Base-by-base conservation (phyloP, 805 yeast species). In the Wickerhamomyces chaumierensis region DNA sequence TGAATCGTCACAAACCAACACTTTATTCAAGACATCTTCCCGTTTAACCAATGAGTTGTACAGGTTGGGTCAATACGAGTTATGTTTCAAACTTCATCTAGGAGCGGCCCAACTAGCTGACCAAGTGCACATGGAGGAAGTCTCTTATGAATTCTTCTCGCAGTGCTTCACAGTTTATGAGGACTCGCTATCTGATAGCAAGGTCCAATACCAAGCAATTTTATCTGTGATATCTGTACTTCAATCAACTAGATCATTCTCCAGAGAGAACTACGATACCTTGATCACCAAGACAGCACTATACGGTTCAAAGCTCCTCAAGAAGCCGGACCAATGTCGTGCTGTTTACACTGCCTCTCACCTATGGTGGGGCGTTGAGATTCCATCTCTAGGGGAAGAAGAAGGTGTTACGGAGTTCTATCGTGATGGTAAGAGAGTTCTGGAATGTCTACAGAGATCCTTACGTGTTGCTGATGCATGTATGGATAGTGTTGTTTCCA, bases 321-420 rank as follows among this genome's bases (percentile, higher is more conserved):
- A 84, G 57, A 90, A 90, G 57, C 87, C 92, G 28, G 97, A 90
- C 52, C 98, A 92, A 58, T 88, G 96, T 57, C 74, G 96, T 14
- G 79, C 95, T 0, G 94, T 87, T 5, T 85, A 82, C 55, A 60
- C 75, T 37, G 88, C 95, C 33, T 78, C 95, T 1, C 96, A 92
- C 59, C 62, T 92, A 36, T 92, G 96, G 96, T 84, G 94, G 92
- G 81, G 90, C 52, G 76, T 80, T 18, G 87, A 82, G 42, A 69
- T 68, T 15, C 65, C 69, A 17, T 66, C 59, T 2, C 49, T 58
- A 39, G 72, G 64, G 5, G 71, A 68, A 42, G 65, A 62, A 39
- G 73, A 65, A 40, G 71, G 67, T 19, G 61, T 60, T 18, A 63
- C 60, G 1, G 55, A 60, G 14, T 60, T 64, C 42, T 63, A 60